phyloP scores from a whole-genome alignment of 129 eudicot species.

The Lactuca saligna region DNA sequence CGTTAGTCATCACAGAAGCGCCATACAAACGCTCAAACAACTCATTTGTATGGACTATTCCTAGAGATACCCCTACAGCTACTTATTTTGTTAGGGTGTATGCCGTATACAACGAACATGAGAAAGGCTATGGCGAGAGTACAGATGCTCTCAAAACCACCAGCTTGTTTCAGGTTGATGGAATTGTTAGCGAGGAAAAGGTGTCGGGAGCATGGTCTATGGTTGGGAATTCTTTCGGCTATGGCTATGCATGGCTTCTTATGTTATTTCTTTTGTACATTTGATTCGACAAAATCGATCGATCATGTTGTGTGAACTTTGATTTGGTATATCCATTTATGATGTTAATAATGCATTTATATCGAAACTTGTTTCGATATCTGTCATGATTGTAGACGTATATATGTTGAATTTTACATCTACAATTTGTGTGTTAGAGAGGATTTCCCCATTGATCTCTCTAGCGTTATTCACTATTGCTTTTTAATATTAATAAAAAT shows the following conservation, averaged over 20 bases:
- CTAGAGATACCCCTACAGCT: constrained; percentile 41
- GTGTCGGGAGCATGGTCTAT: constrained; percentile 18
- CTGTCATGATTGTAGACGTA: background rate
- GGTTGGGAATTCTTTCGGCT: constrained; percentile 4
- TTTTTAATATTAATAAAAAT: too few relatives aligned
- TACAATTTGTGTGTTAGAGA: too few relatives aligned
- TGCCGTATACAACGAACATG: constrained; percentile 28
- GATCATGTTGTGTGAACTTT: constrained; percentile 22
- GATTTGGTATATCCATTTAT: background rate
- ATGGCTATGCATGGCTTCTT: constrained; percentile 26
- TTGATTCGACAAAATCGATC: constrained; percentile 33
- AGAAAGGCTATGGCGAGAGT: constrained; percentile 48
- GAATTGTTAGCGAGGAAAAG: constrained; percentile 38
- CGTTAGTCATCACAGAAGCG: constrained; percentile 30
- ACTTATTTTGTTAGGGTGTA: constrained; percentile 57
- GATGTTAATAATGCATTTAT: background rate
- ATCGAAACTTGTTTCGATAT: background rate
- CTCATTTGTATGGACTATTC: constrained; percentile 35
- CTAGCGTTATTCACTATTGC: too few relatives aligned
- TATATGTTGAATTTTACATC: too few relatives aligned
- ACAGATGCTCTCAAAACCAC: constrained; percentile 32
- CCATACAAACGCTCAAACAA: constrained; percentile 42
- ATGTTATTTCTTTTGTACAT: constrained; percentile 31
- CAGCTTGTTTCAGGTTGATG: constrained; percentile 38
- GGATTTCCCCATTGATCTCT: too few relatives aligned